Evolutionary conservation across 768 basidiomycete genomes (phyloP).

Genomic region (Mycena amicta): DNA sequence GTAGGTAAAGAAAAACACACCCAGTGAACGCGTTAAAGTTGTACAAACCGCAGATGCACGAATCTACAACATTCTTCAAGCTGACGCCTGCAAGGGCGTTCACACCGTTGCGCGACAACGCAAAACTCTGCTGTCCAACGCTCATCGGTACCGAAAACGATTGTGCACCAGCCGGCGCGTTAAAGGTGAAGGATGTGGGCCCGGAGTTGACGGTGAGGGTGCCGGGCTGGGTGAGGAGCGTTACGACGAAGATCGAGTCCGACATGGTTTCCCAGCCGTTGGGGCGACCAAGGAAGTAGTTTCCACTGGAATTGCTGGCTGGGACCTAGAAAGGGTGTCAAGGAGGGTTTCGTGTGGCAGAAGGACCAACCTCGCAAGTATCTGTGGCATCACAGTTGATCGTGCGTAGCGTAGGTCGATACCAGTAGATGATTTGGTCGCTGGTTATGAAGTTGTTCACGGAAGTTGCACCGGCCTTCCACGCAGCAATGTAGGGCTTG

Average conservation of each 20-base stretch:
- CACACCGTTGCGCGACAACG: slow-evolving; percentile 12
- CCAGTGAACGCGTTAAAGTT: slow-evolving; percentile 24
- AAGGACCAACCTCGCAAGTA: slow-evolving; percentile 7
- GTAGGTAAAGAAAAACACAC: slow-evolving; percentile 2
- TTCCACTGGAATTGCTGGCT: slow-evolving; percentile 20
- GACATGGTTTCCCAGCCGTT: slow-evolving; percentile 15
- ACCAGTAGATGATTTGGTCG: slow-evolving; percentile 24
- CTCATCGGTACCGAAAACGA: slow-evolving; percentile 17
- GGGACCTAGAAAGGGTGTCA: slow-evolving; percentile 11
- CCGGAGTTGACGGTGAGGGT: slow-evolving; percentile 17
- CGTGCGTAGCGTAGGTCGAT: slow-evolving; percentile 13
- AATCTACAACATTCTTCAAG: slow-evolving; percentile 11
- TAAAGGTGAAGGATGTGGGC: slow-evolving; percentile 3
- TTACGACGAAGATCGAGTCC: slow-evolving; percentile 19
- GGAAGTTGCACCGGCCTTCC: slow-evolving; percentile 42
- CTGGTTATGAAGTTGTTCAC: slow-evolving; percentile 17
- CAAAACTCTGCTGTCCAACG: slow-evolving; percentile 22
- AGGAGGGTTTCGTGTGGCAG: neutral
- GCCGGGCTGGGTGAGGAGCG: slow-evolving; percentile 11
- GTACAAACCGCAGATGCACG: slow-evolving; percentile 20
- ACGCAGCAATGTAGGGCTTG: slow-evolving; percentile 47
- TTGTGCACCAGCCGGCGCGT: slow-evolving; percentile 16
- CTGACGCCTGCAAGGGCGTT: slow-evolving; percentile 18
- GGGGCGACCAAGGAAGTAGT: slow-evolving; percentile 14
- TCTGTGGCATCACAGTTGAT: slow-evolving; percentile 23